A percentile compares a stretch with the other conserved stretches of the same genome.
Conservation (phyloP, 202 grass and related monocot genomes). For the Carex sylvatica region DNA sequence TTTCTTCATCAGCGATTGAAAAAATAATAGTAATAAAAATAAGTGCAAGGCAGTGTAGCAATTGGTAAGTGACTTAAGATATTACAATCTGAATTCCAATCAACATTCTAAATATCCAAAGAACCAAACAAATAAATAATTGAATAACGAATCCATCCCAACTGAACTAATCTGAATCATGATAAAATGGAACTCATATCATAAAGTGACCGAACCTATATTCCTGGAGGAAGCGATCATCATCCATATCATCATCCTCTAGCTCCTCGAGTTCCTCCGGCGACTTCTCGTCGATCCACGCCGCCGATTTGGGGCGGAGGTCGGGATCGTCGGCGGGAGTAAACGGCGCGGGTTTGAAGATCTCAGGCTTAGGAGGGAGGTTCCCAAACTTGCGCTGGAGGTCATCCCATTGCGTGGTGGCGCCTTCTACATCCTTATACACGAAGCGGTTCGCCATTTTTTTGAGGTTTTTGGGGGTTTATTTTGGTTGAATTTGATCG, state of each 20-base stretch:
- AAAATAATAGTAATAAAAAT: not conserved
- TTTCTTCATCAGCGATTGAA: constrained; percentile 46
- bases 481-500: not conserved
- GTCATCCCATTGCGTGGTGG: constrained; percentile 92
- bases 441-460: constrained; percentile 94
- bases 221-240: constrained; percentile 94
- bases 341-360: constrained; percentile 81
- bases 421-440: constrained; percentile 96
- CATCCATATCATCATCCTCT: constrained; percentile 82
- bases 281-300: constrained; percentile 71
- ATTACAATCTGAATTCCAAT: not conserved
- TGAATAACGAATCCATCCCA: not conserved
- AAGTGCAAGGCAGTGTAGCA: constrained; percentile 2
- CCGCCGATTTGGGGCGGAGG: constrained; percentile 66
- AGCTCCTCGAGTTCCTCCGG: constrained; percentile 80
- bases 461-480: not conserved
- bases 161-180: not conserved
- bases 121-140: not conserved
- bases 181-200: not conserved
- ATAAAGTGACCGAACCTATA: constrained; percentile 46
- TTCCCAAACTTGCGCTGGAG: constrained; percentile 88
- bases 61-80: not conserved
- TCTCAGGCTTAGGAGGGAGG: constrained; percentile 72
- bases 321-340: constrained; percentile 55
- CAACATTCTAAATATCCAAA: not conserved